Evolutionary conservation across 176 grass and related monocot genomes (phyloP).

Genomic region (Zea luxurians): DNA sequence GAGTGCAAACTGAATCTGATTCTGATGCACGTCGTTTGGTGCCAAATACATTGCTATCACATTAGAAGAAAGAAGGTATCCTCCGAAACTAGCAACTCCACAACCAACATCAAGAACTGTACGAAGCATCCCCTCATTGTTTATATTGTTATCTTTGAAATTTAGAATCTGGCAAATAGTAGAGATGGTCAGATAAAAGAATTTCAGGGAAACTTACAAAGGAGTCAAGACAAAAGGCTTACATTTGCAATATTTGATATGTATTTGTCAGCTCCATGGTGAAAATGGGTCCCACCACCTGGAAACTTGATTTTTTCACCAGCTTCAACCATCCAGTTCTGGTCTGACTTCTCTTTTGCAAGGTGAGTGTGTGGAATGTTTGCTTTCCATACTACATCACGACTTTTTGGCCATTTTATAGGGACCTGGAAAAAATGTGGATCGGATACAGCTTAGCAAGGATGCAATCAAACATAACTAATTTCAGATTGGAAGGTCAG

Average conservation of each 20-base stretch:
- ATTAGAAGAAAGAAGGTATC: slow-evolving; percentile 92
- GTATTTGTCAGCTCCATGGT: slow-evolving; percentile 95
- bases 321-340: slow-evolving; percentile 98
- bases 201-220: background rate
- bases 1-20: slow-evolving; percentile 98
- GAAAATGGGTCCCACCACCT: slow-evolving; percentile 97
- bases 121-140: slow-evolving; percentile 88
- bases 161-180: slow-evolving; percentile 74
- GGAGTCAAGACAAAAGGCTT: slow-evolving; percentile 30
- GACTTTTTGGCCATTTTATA: slow-evolving; percentile 98
- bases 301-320: slow-evolving; percentile 95
- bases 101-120: slow-evolving; percentile 96
- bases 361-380: slow-evolving; percentile 98
- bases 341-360: slow-evolving; percentile 96
- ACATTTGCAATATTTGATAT: slow-evolving; percentile 95
- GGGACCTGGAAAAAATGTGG: slow-evolving; percentile 63
- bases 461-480: slow-evolving; percentile 26
- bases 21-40: slow-evolving; percentile 99
- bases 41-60: slow-evolving; percentile 94
- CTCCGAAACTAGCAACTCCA: slow-evolving; percentile 97
- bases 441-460: slow-evolving; percentile 5
- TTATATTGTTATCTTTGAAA: slow-evolving; percentile 80
- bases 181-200: slow-evolving; percentile 40
- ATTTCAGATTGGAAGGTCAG: slow-evolving; percentile 8
- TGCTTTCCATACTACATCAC: slow-evolving; percentile 95